Evolutionary conservation across 805 yeast species (phyloP).

Genomic region (Zygosaccharomyces lentus): DNA sequence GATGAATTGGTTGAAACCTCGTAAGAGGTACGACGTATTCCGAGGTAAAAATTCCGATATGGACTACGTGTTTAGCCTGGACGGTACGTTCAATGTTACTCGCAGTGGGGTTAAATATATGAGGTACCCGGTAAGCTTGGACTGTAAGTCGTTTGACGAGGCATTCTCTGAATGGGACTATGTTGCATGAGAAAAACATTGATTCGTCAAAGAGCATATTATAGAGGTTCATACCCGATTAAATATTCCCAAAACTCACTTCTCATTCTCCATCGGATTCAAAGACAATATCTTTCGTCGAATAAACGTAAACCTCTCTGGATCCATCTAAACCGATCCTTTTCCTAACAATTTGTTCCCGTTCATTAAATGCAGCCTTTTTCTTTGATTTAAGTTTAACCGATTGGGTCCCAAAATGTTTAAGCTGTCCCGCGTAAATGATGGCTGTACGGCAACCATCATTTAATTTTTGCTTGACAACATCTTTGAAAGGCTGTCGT

Average conservation of each 20-base stretch:
- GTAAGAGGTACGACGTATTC: constrained; percentile 23
- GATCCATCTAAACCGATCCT: constrained; percentile 27
- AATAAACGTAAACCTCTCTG: constrained; percentile 41
- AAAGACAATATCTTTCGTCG: constrained; percentile 41
- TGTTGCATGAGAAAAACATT: constrained; percentile 7
- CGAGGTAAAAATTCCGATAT: constrained; percentile 25
- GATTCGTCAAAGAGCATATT: background rate
- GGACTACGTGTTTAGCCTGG: constrained; percentile 22
- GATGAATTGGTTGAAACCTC: constrained; percentile 33
- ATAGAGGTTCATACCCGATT: background rate
- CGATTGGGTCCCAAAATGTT: constrained; percentile 57
- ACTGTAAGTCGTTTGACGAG: constrained; percentile 20
- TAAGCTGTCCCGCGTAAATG: constrained; percentile 48
- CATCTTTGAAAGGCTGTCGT: constrained; percentile 20
- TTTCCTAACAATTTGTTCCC: constrained; percentile 26
- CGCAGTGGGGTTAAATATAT: constrained; percentile 29
- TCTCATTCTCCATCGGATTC: constrained; percentile 32
- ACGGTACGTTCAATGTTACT: constrained; percentile 18
- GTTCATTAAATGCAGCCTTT: constrained; percentile 20
- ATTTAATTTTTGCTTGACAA: constrained; percentile 21
- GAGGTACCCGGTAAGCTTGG: constrained; percentile 27
- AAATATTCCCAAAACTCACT: constrained; percentile 3
- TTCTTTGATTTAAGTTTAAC: constrained; percentile 39
- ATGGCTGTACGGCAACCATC: constrained; percentile 39
- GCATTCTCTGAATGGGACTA: constrained; percentile 33